Conservation (phyloP, 2,329 filamentous ascomycete species). For the Septoria petroselini region DNA sequence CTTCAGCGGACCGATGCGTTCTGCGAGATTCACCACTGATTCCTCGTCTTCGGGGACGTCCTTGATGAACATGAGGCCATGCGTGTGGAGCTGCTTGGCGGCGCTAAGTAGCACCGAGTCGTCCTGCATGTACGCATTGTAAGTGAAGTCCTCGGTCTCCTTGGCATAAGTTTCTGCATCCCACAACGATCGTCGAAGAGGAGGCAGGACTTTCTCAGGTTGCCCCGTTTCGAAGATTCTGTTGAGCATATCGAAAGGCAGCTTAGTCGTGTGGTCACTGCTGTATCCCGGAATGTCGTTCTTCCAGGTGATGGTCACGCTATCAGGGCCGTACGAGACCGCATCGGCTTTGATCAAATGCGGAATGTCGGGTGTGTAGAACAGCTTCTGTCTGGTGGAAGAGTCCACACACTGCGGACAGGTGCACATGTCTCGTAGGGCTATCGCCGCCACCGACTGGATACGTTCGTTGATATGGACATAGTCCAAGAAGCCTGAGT, state of each 20-base stretch:
- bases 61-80: conserved; percentile 74
- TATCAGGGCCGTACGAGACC: conserved; percentile 35
- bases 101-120: conserved; percentile 59
- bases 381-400: conserved; percentile 61
- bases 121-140: conserved; percentile 65
- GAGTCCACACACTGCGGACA: conserved; percentile 58
- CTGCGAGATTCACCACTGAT: conserved; percentile 63
- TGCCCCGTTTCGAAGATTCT: conserved; percentile 4
- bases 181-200: conserved; percentile 39
- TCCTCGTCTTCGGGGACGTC: conserved; percentile 60
- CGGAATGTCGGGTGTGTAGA: conserved; percentile 64
- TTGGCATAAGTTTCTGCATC: conserved; percentile 45
- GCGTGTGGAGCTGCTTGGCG: conserved; percentile 59
- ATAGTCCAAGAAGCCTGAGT: not conserved
- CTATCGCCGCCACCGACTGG: conserved; percentile 29
- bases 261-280: conserved; percentile 42
- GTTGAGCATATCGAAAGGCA: conserved; percentile 22
- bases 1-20: conserved; percentile 72
- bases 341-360: conserved; percentile 43
- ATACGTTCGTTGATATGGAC: conserved; percentile 5
- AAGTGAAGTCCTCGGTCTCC: conserved; percentile 61
- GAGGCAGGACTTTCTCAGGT: conserved; percentile 1
- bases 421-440: conserved; percentile 57
- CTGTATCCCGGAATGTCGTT: conserved; percentile 52
- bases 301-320: conserved; percentile 55